These are phyloP conservation scores for Aspergillus jensenii DNA, from an alignment of 2,329 filamentous ascomycete species.

Conservation along the genomic window DNA sequence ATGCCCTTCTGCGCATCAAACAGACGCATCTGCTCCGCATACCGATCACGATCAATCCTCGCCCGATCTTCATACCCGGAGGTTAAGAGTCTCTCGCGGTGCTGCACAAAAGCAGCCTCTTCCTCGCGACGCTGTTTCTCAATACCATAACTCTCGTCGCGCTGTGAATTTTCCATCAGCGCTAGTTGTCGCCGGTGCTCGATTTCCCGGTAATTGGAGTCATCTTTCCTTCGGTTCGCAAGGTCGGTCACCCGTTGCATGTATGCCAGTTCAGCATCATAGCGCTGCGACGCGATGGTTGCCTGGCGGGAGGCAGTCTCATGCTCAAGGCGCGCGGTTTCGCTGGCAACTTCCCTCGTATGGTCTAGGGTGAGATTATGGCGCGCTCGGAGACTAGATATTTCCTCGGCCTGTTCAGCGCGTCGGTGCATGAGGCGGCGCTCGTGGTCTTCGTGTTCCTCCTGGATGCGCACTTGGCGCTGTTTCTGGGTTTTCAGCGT, in stretches of 20 bases:
- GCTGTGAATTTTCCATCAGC: constrained; percentile 1
- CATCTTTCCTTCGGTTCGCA: constrained; percentile 3
- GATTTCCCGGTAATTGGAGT: constrained; percentile 1
- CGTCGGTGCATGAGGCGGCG: constrained; percentile 1
- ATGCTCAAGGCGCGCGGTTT: constrained; percentile 3
- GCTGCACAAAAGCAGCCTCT: neutral
- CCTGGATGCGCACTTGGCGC: neutral
- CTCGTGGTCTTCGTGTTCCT: constrained; percentile 10
- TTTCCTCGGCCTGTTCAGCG: constrained; percentile 3
- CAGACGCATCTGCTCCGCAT: constrained; percentile 4
- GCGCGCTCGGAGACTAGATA: neutral
- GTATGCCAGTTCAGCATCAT: constrained; percentile 6
- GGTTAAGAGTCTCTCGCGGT: constrained; percentile 3
- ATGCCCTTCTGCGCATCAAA: constrained; percentile 8
- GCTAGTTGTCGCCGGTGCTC: constrained; percentile 3
- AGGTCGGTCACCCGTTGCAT: constrained; percentile 7
- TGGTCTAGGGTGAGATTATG: neutral
- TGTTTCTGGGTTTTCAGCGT: neutral
- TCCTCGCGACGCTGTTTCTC: constrained; percentile 7
- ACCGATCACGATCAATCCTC: constrained; percentile 6
- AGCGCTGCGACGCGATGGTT: constrained; percentile 2
- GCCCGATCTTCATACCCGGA: constrained; percentile 6
- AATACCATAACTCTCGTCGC: neutral
- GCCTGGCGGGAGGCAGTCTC: constrained; percentile 3
- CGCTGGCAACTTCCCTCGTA: neutral